Conservation (phyloP, 257 asterid species). For the Nicotiana otophora region DNA sequence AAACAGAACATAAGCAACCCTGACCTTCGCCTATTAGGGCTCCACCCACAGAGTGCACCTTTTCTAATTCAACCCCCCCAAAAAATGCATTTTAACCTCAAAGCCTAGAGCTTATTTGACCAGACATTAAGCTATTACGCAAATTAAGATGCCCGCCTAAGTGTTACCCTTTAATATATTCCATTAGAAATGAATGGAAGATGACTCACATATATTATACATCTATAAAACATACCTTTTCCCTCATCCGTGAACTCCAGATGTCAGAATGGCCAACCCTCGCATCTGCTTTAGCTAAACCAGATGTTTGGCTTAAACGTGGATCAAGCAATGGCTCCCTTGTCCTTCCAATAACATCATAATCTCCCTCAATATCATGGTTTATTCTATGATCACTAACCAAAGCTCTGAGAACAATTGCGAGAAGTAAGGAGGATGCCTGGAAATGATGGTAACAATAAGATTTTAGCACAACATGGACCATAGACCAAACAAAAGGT, state of each 20-base stretch:
- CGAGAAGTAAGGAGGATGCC: slow-evolving; percentile 57
- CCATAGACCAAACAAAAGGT: background rate
- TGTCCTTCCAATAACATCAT: slow-evolving; percentile 33
- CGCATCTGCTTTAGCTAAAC: slow-evolving; percentile 45
- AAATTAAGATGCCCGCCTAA: background rate
- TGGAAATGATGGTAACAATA: slow-evolving; percentile 28
- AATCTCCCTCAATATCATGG: slow-evolving; percentile 47
- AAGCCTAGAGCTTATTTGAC: background rate
- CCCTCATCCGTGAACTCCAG: slow-evolving; percentile 78
- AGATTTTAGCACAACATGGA: background rate
- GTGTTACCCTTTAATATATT: background rate
- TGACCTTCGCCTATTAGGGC: background rate
- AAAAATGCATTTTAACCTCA: too few relatives aligned
- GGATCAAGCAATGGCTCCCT: slow-evolving; percentile 61
- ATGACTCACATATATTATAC: background rate
- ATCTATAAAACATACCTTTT: slow-evolving; percentile 45
- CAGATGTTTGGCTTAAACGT: slow-evolving; percentile 39
- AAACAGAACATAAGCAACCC: background rate
- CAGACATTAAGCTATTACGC: background rate
- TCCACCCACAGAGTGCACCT: background rate
- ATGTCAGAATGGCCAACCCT: slow-evolving; percentile 38
- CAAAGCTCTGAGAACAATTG: slow-evolving; percentile 60
- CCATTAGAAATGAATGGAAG: background rate
- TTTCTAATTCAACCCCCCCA: background rate
- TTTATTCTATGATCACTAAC: slow-evolving; percentile 43